phyloP scores from a whole-genome alignment of 2,329 filamentous ascomycete genomes.

The Fusarium albosuccineum region DNA sequence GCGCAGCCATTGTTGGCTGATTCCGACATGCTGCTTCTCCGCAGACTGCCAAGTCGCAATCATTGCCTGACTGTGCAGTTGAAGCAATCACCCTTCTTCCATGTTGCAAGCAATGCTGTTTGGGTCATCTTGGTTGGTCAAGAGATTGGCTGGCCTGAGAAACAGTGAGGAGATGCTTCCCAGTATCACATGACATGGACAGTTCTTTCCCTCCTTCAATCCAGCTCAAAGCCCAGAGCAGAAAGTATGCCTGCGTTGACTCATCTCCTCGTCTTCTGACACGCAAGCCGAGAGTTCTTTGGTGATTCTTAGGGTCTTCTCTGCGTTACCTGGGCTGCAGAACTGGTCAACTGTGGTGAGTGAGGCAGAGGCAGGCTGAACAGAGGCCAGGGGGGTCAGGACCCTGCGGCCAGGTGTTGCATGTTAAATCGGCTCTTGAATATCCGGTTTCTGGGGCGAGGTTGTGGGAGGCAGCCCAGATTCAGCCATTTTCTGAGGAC shows the following conservation, averaged over 20 bases:
- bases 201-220: neutral
- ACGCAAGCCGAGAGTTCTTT: neutral
- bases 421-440: slow-evolving; percentile 11
- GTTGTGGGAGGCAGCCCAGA: slow-evolving; percentile 18
- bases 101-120: neutral
- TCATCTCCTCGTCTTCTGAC: slow-evolving; percentile 1
- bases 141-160: neutral
- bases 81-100: neutral
- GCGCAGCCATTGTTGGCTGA: slow-evolving; percentile 2
- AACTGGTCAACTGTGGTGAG: slow-evolving; percentile 19
- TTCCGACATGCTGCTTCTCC: slow-evolving; percentile 6
- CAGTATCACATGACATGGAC: neutral
- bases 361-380: neutral
- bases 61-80: slow-evolving; percentile 7
- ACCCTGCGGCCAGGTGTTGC: slow-evolving; percentile 5
- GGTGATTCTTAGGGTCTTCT: slow-evolving; percentile 12
- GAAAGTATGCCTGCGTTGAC: neutral
- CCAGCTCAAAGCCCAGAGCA: neutral
- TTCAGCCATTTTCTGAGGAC: neutral
- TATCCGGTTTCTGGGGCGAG: slow-evolving; percentile 22
- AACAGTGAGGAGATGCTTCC: neutral
- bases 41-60: slow-evolving; percentile 18
- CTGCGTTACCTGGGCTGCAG: slow-evolving; percentile 12
- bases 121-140: neutral
- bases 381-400: slow-evolving; percentile 5